Conservation (phyloP, 2,329 filamentous ascomycete species). For the Gliomastix tumulicola region DNA sequence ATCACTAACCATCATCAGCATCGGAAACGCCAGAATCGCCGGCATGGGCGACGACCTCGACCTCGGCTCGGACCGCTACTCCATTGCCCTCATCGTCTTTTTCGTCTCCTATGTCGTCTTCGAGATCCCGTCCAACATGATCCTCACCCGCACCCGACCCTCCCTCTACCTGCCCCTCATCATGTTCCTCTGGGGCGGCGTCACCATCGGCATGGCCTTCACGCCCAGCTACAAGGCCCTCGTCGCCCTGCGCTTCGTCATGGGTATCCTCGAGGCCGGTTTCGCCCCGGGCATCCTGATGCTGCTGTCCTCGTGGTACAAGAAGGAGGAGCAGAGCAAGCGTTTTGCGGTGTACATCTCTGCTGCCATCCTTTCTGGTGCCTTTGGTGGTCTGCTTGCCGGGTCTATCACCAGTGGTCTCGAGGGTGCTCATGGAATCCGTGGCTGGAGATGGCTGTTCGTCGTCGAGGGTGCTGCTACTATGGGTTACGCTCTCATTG, state of each 20-base stretch:
- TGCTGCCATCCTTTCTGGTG: conserved; percentile 61
- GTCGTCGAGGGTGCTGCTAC: conserved; percentile 55
- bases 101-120: conserved; percentile 64
- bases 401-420: conserved; percentile 50
- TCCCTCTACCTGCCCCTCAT: conserved; percentile 60
- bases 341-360: conserved; percentile 61
- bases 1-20: conserved; percentile 11
- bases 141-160: conserved; percentile 56
- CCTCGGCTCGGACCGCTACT: conserved; percentile 54
- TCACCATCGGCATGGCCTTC: conserved; percentile 19
- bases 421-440: conserved; percentile 40
- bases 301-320: conserved; percentile 64
- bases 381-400: conserved; percentile 56
- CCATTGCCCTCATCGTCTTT: conserved; percentile 52
- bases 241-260: conserved; percentile 29
- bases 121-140: conserved; percentile 57
- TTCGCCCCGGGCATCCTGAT: conserved; percentile 52
- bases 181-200: conserved; percentile 43
- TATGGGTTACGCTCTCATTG: conserved; percentile 49
- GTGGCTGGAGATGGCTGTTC: conserved; percentile 44
- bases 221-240: conserved; percentile 15
- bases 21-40: conserved; percentile 46
- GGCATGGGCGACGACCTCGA: conserved; percentile 29
- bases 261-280: conserved; percentile 53
- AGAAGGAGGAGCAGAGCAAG: conserved; percentile 19